A percentile compares a stretch with the other conserved stretches of the same genome.
Evolutionary conservation across 2,329 filamentous ascomycete genomes (phyloP).

Genomic region (Pseudopithomyces chartarum): DNA sequence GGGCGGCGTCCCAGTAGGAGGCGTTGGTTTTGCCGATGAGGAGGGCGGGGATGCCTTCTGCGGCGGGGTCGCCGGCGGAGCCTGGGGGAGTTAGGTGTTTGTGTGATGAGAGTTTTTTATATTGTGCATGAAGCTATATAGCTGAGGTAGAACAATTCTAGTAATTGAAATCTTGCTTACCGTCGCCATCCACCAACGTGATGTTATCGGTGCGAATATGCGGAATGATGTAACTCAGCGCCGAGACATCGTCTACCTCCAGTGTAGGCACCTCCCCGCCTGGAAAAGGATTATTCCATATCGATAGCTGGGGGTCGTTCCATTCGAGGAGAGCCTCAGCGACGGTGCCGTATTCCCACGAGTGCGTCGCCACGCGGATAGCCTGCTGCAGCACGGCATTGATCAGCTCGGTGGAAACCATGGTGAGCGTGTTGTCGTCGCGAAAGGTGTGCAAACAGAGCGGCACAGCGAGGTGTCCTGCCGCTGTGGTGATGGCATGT

Average conservation of each 20-base stretch:
- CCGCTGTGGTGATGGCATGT: background rate
- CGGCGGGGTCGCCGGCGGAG: slow-evolving; percentile 51
- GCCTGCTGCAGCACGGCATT: slow-evolving; percentile 31
- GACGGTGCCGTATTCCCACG: slow-evolving; percentile 51
- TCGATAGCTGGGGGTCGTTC: slow-evolving; percentile 39
- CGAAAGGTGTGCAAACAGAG: background rate
- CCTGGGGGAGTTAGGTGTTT: slow-evolving; percentile 20
- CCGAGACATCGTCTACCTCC: slow-evolving; percentile 28
- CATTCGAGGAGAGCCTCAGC: slow-evolving; percentile 50
- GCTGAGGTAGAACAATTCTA: too few species aligned
- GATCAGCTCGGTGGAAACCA: slow-evolving; percentile 60
- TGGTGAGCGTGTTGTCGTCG: background rate
- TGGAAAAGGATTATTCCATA: slow-evolving; percentile 48
- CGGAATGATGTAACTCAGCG: slow-evolving; percentile 42
- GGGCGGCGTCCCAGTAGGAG: slow-evolving; percentile 44
- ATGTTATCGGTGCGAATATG: slow-evolving; percentile 34
- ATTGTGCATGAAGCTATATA: too few species aligned
- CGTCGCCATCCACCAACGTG: slow-evolving; percentile 43
- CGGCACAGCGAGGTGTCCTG: background rate
- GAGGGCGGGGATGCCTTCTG: slow-evolving; percentile 52
- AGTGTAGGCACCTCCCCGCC: slow-evolving; percentile 29
- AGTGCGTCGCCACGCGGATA: slow-evolving; percentile 40
- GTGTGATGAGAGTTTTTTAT: too few species aligned
- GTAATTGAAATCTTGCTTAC: slow-evolving; percentile 15
- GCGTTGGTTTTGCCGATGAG: slow-evolving; percentile 47